Percentiles rank a stretch among this genome's conserved stretches.
Evolutionary conservation across 192 early-diverging fungal species (phyloP).

Genomic region (Obelidium mucronatum): DNA sequence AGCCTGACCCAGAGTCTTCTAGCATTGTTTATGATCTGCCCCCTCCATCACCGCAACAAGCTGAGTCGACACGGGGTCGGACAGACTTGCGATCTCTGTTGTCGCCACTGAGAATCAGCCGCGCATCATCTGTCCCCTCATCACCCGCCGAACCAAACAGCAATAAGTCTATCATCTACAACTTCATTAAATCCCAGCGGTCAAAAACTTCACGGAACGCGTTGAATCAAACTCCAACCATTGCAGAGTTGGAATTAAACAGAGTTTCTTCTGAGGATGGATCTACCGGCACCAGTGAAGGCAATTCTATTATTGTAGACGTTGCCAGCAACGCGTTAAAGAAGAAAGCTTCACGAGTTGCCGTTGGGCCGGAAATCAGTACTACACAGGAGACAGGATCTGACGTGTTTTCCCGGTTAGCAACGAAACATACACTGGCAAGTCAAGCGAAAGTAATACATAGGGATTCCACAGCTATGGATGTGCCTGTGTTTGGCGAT

Average conservation of each 20-base stretch:
- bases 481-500: not conserved
- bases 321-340: not conserved
- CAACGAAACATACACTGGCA: slow-evolving; percentile 51
- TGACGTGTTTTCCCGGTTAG: slow-evolving; percentile 54
- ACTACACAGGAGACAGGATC: not conserved
- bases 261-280: not conserved
- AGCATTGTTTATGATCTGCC: too few relatives aligned
- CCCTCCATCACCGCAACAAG: not conserved
- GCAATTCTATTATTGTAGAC: not conserved
- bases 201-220: not conserved
- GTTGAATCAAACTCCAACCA: not conserved
- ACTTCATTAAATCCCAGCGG: slow-evolving; percentile 17
- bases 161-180: slow-evolving; percentile 6
- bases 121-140: slow-evolving; percentile 19
- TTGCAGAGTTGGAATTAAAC: not conserved
- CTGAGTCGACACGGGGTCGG: not conserved
- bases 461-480: slow-evolving; percentile 28
- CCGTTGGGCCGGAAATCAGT: not conserved
- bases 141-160: slow-evolving; percentile 13
- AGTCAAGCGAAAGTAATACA: slow-evolving; percentile 55
- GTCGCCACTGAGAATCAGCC: not conserved
- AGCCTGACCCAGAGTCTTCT: too few relatives aligned
- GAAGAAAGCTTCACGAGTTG: not conserved
- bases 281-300: not conserved
- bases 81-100: not conserved